Evolutionary conservation across 768 basidiomycete genomes (phyloP).

Genomic region (Clavaria fumosa): DNA sequence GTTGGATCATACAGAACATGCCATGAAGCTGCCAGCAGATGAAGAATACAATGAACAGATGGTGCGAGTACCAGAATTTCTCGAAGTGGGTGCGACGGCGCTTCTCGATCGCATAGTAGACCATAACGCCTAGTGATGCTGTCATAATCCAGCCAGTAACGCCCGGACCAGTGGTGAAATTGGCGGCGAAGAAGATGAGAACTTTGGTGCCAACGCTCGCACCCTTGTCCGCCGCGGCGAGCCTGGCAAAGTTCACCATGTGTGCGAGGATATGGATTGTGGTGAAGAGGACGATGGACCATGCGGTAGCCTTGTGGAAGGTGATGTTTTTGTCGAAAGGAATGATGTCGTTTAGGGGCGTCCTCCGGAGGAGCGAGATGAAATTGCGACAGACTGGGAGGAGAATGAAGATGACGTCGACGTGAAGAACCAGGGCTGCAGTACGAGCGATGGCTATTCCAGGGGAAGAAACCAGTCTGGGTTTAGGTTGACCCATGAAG

Average conservation of each 20-base stretch:
- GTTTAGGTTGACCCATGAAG: no score
- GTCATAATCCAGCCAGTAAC: slow-evolving; percentile 86
- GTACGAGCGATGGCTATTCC: slow-evolving; percentile 72
- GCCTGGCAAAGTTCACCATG: slow-evolving; percentile 68
- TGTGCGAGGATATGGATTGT: slow-evolving; percentile 70
- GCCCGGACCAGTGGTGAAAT: slow-evolving; percentile 74
- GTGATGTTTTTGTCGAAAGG: slow-evolving; percentile 90
- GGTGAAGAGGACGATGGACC: slow-evolving; percentile 73
- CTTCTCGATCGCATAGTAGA: slow-evolving; percentile 77
- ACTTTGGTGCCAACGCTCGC: slow-evolving; percentile 42
- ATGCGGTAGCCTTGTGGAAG: slow-evolving; percentile 82
- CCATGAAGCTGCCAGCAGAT: slow-evolving; percentile 90
- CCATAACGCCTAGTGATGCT: slow-evolving; percentile 55
- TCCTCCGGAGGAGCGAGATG: slow-evolving; percentile 75
- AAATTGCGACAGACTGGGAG: slow-evolving; percentile 93
- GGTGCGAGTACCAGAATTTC: slow-evolving; percentile 78
- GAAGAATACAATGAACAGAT: slow-evolving; percentile 89
- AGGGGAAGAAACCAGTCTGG: slow-evolving; percentile 20
- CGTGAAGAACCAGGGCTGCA: slow-evolving; percentile 79
- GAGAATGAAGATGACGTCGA: slow-evolving; percentile 87
- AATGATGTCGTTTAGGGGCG: slow-evolving; percentile 71
- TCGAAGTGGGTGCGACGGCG: slow-evolving; percentile 66
- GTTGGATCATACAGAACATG: slow-evolving; percentile 94
- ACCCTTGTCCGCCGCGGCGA: slow-evolving; percentile 39
- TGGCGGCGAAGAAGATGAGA: slow-evolving; percentile 57